Base-by-base conservation (phyloP, 176 grass and related monocot genomes). In the Oryza australiensis region DNA sequence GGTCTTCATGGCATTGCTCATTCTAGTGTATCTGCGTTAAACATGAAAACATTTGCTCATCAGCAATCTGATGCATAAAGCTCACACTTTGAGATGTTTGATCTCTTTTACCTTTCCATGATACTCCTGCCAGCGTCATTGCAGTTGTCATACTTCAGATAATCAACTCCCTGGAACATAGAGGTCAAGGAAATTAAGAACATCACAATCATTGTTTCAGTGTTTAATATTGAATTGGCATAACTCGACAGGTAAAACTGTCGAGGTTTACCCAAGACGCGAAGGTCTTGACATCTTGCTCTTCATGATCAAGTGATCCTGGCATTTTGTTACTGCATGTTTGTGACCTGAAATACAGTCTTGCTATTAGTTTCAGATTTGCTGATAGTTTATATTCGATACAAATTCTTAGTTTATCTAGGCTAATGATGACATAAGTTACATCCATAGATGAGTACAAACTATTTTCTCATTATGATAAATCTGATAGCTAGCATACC, bases 81-180 rank as follows among this genome's bases (percentile, higher is more conserved):
- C 28, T 5, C n/a, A 37, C 20, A 57, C 10, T 81, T 65, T 66
- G 27, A 78, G 68, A 5, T 68, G 38, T 26, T 42, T 42, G 1
- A 77, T 78, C 43, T 62, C 38, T 3, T 15, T 76, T 91, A 98
- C 95, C 95, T 98, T 70, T 88, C 86, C 49, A 3, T 38, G 26
- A 92, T 8, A 16, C 65, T 89, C 26, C 86, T 91, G 15, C 90
- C 87, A 28, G 57, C 81, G 78, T 89, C 69, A 62, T 91, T 88
- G 87, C 95, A 98, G 81, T 98, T 98, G 77, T 95, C 95, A 37
- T 95, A 98, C 63, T 98, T 98, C 85, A 98, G 84, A 80, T 98
- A 98, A 76, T 98, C 95, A 23, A 98, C 45, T 37, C 90, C 95
- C 95, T 95, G 26, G 5, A 11, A 13, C 67, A 26, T 72, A 79